These are phyloP conservation scores for Gypsophila paniculata DNA, from an alignment of 179 eudicot genomes.

Conservation along the genomic window DNA sequence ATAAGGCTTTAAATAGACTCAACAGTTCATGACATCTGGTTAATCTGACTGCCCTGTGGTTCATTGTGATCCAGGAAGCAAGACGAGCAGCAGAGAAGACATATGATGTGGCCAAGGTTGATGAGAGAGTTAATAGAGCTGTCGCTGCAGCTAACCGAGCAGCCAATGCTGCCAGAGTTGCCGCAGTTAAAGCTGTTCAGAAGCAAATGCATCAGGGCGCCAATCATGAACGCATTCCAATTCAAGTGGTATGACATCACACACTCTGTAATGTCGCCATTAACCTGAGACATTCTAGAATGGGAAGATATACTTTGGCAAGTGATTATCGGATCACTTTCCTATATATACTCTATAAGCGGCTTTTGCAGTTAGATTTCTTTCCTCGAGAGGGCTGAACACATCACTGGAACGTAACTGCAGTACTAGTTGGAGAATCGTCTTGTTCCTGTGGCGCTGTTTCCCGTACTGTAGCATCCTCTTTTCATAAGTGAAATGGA, in stretches of 20 bases:
- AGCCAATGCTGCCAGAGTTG: conserved; percentile 80
- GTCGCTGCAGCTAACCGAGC: conserved; percentile 66
- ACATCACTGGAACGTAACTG: conserved; percentile 5
- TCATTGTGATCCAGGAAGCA: conserved; percentile 48
- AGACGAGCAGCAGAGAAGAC: conserved; percentile 72
- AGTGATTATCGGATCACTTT: conserved; percentile 7
- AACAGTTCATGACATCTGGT: too few relatives aligned
- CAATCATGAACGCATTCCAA: conserved; percentile 29
- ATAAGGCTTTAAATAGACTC: too few relatives aligned
- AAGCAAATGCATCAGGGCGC: conserved; percentile 52
- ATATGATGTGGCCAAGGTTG: conserved; percentile 59
- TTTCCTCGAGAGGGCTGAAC: conserved; percentile 26
- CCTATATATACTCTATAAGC: conserved; percentile 18
- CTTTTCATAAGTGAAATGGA: conserved; percentile 11
- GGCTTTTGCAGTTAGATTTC: conserved; percentile 24
- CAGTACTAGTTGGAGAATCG: conserved; percentile 12
- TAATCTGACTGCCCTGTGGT: not conserved
- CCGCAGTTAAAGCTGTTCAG: conserved; percentile 76
- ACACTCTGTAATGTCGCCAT: conserved; percentile 1
- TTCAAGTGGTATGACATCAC: conserved; percentile 33
- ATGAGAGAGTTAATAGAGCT: conserved; percentile 65
- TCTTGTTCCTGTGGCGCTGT: conserved; percentile 22
- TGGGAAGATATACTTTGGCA: not conserved
- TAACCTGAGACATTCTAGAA: conserved; percentile 1
- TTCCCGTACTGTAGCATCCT: conserved; percentile 24